A percentile compares a stretch with the other conserved stretches of the same genome.
Conservation (phyloP, 495 filamentous ascomycete genomes). For the Penicillium robsamsonii region DNA sequence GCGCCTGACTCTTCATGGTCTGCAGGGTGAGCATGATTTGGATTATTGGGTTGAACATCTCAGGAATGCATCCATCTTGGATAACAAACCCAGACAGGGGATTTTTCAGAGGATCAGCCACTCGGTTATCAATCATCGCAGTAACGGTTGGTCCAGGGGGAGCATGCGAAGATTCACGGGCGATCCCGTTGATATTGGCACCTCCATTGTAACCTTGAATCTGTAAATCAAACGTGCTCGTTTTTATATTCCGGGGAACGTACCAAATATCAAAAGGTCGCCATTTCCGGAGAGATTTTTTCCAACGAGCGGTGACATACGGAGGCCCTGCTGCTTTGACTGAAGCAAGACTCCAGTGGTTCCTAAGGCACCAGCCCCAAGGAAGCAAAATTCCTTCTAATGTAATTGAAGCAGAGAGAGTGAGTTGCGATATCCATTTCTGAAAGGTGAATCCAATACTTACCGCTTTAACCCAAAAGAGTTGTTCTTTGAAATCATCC, state of each 20-base stretch:
- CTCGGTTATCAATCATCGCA: constrained; percentile 61
- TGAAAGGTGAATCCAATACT: constrained; percentile 37
- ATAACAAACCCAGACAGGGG: constrained; percentile 63
- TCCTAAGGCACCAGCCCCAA: constrained; percentile 41
- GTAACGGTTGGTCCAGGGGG: constrained; percentile 62
- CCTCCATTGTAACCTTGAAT: constrained; percentile 55
- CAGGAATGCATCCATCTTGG: constrained; percentile 62
- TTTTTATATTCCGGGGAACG: constrained; percentile 9
- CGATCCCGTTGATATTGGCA: constrained; percentile 54
- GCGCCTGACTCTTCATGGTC: constrained; percentile 21
- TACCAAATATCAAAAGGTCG: constrained; percentile 63
- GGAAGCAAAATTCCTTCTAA: constrained; percentile 6
- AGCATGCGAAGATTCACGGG: constrained; percentile 39
- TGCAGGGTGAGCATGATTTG: constrained; percentile 55
- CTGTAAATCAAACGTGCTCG: background rate
- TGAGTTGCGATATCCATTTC: background rate
- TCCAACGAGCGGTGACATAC: constrained; percentile 56
- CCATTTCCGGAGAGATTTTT: constrained; percentile 68
- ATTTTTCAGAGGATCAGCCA: constrained; percentile 40
- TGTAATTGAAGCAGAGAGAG: background rate
- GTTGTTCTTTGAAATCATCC: constrained; percentile 55
- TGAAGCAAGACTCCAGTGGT: constrained; percentile 67
- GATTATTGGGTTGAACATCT: constrained; percentile 53
- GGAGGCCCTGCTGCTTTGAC: constrained; percentile 57
- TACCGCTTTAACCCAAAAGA: constrained; percentile 68